Evolutionary conservation across 345 rosid genomes (phyloP), one percentile per base, ranked within the genome.

Genomic region (Cardamine occulta): DNA sequence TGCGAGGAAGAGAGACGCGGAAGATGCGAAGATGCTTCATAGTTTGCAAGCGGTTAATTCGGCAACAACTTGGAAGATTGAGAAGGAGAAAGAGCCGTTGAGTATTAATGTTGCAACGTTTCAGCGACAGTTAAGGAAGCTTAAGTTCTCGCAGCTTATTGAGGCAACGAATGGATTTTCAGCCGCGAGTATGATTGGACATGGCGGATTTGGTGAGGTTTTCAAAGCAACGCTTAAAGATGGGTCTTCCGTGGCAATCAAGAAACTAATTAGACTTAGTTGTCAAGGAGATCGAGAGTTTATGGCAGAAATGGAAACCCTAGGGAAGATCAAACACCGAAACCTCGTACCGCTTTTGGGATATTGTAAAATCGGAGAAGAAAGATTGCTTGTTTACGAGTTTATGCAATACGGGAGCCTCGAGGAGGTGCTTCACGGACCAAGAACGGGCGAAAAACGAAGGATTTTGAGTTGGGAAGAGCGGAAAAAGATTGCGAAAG

Each of bases 251-350:
- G 98, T 94, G 10, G 98, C 98, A 0, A 94, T 94, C 85, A 94
- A 94, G 89, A 94, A 94, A 58, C 94, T 94, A 14, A 86, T 94
- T 23, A 65, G 97, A 28, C 68, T 94, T 61, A 94, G 97, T 68
- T 91, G 93, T 83, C 98, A 94, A 67, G 98, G 98, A 6, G 98
- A 94, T 39, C 72, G 98, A 17, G 98, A 94, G 81, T 94, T 94
- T 84, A 94, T 89, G 97, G 97, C 98, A 0, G 98, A 94, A 40
- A 94, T 94, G 98, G 98, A 94, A 80, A 94, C 98, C 14, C 70
- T 94, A 3, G 97, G 97, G 34, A 94, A 94, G 85, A 94, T 94
- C 65, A 94, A 94, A 82, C 98, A 94, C 44, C 85, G 82, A 71
- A 94, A 94, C 79, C 96, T 94, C 9, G 98, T 94, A 34, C 98